phyloP scores from a whole-genome alignment of 305 asterid genomes.

The Rubia balearica region DNA sequence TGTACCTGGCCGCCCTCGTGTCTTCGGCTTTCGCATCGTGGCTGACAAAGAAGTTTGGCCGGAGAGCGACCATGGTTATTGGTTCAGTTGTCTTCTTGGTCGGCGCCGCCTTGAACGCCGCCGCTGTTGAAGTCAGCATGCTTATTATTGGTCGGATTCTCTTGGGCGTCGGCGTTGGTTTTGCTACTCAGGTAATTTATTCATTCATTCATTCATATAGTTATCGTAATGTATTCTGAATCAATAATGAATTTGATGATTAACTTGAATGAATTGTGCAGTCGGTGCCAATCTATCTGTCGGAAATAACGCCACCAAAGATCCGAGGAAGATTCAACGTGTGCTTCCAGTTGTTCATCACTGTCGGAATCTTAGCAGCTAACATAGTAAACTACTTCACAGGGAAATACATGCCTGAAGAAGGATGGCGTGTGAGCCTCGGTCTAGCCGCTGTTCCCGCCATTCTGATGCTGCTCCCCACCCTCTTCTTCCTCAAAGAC shows the following conservation, averaged over 20 bases:
- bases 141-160: constrained; percentile 70
- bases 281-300: constrained; percentile 85
- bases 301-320: constrained; percentile 95
- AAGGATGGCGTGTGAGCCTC: constrained; percentile 93
- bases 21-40: constrained; percentile 69
- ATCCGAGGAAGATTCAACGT: constrained; percentile 78
- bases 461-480: constrained; percentile 61
- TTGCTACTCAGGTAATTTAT: constrained; percentile 67
- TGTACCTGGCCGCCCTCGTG: constrained; percentile 73
- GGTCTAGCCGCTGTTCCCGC: constrained; percentile 90
- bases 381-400: constrained; percentile 87
- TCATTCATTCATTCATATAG: too few species aligned
- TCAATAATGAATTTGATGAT: too few species aligned
- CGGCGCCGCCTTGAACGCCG: constrained; percentile 67
- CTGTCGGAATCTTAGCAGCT: constrained; percentile 83
- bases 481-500: constrained; percentile 71
- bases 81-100: constrained; percentile 66
- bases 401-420: constrained; percentile 47
- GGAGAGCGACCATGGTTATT: constrained; percentile 63
- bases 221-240: too few species aligned
- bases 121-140: constrained; percentile 61
- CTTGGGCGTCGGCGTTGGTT: constrained; percentile 93
- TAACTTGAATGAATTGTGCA: constrained; percentile 11
- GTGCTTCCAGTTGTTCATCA: constrained; percentile 89
- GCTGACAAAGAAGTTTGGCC: constrained; percentile 59